Conservation (phyloP, 1,284 basidiomycete species). For the Termitomyces sp. region DNA sequence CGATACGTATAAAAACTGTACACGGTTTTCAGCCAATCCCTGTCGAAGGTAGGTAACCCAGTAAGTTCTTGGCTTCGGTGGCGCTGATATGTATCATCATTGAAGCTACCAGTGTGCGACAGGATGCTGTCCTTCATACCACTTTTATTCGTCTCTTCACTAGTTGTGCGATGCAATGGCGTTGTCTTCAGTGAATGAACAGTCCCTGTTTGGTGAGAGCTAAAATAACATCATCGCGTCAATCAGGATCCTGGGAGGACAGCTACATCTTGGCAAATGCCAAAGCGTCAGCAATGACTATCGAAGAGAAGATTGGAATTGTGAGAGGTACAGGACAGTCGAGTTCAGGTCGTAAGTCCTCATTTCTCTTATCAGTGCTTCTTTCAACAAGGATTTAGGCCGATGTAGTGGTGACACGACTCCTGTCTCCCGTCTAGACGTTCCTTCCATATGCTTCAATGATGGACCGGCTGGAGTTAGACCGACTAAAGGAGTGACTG, state of each 20-base stretch:
- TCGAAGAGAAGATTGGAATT: conserved; percentile 46
- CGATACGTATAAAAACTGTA: neutral
- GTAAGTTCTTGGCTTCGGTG: neutral
- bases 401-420: conserved; percentile 59
- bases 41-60: neutral
- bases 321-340: conserved; percentile 44
- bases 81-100: neutral
- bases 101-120: neutral
- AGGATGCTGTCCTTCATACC: neutral
- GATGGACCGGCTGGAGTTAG: conserved; percentile 56
- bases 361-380: no score
- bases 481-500: conserved; percentile 44
- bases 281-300: conserved; percentile 33
- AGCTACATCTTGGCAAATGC: conserved; percentile 33
- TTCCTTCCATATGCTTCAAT: conserved; percentile 43
- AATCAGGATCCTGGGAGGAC: conserved; percentile 41
- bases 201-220: neutral
- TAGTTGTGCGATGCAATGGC: conserved; percentile 1
- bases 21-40: no score
- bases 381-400: conserved; percentile 20
- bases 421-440: conserved; percentile 38
- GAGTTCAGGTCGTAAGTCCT: conserved; percentile 29
- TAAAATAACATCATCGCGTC: neutral
- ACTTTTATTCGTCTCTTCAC: neutral
- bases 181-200: conserved; percentile 9